A percentile compares a stretch with the other conserved stretches of the same genome.
These are phyloP conservation scores for Crithidia sp. DNA, from an alignment of 208 protist genomes.

Conservation along the genomic window DNA sequence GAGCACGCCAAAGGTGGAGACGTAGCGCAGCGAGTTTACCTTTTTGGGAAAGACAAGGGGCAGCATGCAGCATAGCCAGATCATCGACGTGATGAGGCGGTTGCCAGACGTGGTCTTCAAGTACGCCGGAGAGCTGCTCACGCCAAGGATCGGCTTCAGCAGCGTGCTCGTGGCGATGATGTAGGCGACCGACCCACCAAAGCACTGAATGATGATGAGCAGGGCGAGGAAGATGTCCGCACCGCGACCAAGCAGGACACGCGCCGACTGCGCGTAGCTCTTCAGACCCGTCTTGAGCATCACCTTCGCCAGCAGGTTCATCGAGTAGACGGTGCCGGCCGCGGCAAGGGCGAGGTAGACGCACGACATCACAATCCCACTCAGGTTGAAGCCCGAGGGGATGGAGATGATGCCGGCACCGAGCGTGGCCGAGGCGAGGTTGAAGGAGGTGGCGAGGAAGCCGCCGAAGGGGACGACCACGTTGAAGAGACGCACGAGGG, in stretches of 20 bases:
- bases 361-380: constrained; percentile 63
- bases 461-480: constrained; percentile 56
- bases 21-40: constrained; percentile 83
- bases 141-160: constrained; percentile 29
- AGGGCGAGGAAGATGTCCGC: constrained; percentile 61
- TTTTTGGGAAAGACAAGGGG: constrained; percentile 66
- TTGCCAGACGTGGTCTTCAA: constrained; percentile 35
- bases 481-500: constrained; percentile 22
- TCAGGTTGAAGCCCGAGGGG: constrained; percentile 57
- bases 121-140: constrained; percentile 41
- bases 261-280: constrained; percentile 71
- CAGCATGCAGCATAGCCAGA: constrained; percentile 72
- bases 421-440: constrained; percentile 65
- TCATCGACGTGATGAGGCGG: constrained; percentile 47
- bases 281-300: constrained; percentile 53
- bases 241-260: constrained; percentile 51
- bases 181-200: constrained; percentile 74
- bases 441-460: constrained; percentile 61
- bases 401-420: constrained; percentile 74
- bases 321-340: constrained; percentile 71
- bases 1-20: constrained; percentile 61
- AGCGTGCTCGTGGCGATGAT: constrained; percentile 66
- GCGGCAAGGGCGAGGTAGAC: constrained; percentile 65
- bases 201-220: constrained; percentile 79
- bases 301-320: constrained; percentile 52